Evolutionary conservation across 495 filamentous ascomycete genomes (phyloP), one percentile per base, ranked within the genome.

Genomic region (Aspergillus nanangensis): DNA sequence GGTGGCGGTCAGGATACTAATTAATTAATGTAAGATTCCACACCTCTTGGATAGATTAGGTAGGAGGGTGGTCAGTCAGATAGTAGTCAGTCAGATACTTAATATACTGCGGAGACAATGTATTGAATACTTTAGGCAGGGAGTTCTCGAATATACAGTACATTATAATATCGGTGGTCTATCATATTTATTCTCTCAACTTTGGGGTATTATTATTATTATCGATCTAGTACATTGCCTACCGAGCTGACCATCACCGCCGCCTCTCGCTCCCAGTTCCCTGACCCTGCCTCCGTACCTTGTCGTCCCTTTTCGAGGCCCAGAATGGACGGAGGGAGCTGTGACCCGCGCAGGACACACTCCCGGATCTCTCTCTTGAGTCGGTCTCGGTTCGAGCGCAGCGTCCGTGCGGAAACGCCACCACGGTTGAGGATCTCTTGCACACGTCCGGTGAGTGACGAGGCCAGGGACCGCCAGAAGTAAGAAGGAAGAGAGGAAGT

Each of bases 171-270:
- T n/a, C n/a, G n/a, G n/a, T n/a, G n/a, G n/a, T n/a, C n/a, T n/a
- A n/a, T n/a, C n/a, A n/a, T n/a, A n/a, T n/a, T n/a, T n/a, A n/a
- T n/a, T n/a, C n/a, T n/a, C n/a, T 29, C 25, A 29, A 29, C 11
- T 29, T 11, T 11, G 25, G 25, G 5, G 25, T 29, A 34, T 33
- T 7, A 24, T 19, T 18, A 21, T 41, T 32, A 1, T 66, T 63
- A 80, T 48, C 75, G 53, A 9, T 75, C 68, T 37, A 82, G 48
- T 17, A 66, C 66, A 31, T 78, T 74, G 31, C 79, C 60, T 1
- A 95, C 79, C 35, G 84, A 82, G 44, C 86, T 83, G 41, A 95
- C 86, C 90, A 98, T 96, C 25, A 98, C 91, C 5, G 92, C 91
- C 21, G 92, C 85, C 67, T 96, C 93, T 44, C 91, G 79, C 58